Evolutionary conservation across 169 alveolate species (phyloP), one percentile per base, ranked within the genome.

Genomic region (Perkinsus olseni): DNA sequence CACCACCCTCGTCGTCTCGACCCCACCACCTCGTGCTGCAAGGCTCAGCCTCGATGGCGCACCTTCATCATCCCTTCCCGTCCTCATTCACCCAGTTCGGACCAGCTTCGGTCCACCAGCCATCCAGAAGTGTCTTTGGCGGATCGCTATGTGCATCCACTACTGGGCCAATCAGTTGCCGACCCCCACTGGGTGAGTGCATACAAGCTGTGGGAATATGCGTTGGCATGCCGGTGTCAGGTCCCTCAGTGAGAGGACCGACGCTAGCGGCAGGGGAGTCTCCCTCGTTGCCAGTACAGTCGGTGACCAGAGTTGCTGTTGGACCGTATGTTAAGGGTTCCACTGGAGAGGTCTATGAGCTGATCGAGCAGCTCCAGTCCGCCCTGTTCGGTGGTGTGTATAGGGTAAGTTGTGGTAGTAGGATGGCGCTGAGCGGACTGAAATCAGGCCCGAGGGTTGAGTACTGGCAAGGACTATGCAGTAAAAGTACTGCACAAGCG

Each of bases 361-460:
- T 91, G 37, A 34, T 38, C 31, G 62, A 39, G 62, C 50, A 34
- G 37, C 92, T 91, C 38, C 45, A 37, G 92, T 21, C 51, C 31
- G 92, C 92, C 37, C 36, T 91, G 48, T 91, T 40, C 48, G 93
- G 93, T 0, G 93, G 93, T 31, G 93, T 91, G 38, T 91, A 91
- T 24, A 74, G 74, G 48, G 93, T 74, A 62, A 24, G 82, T 1
- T 62, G 82, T 62, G 28, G 37, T 24, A 21, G 28, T 4, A 24
- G 82, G 31, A 24, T 0, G 28, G 37, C 31, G 17, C 8, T 4
- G 37, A 62, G 28, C 31, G 37, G 17, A 28, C 17, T 4, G 82
- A 62, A 3, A 4, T 62, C 82, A 62, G 82, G 82, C 82, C 17
- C 24, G 36, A 4, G 92, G 38, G 10, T 34, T 34, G 45, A 21